Base-by-base conservation (phyloP, 129 eudicot genomes). In the Artemisia tridentata region DNA sequence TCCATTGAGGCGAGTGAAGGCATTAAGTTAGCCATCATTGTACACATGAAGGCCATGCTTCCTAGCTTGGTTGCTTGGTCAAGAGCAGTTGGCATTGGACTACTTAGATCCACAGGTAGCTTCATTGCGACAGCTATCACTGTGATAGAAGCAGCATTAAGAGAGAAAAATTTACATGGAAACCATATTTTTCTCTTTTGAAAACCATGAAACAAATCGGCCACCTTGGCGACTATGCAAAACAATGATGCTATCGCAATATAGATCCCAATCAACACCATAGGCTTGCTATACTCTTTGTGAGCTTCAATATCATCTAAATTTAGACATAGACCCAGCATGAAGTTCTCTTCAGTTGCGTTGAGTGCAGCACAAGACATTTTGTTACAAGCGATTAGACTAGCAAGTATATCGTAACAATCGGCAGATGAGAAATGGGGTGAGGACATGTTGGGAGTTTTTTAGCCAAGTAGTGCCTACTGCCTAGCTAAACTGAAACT, bases 211-310 rank as follows among this genome's bases (percentile, higher is more conserved):
- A 68, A 48, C 19, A 68, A 16, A 59, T 76, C 75, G 0, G 53
- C 68, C 7, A 20, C 75, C 80, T 68, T 76, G 14, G 52, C 63
- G 5, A 76, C 11, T 21, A 72, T 50, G 66, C 80, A 76, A n/a
- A 59, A 41, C 4, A 57, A 20, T 6, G 80, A 58, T 67, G 80
- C 80, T 58, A 60, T 57, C 1, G 80, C 68, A 1, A 76, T 59
- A 18, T 76, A 76, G 14, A 76, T 25, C 62, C 80, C 80, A 27
- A 76, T 76, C 69, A 53, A 76, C 29, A 66, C 50, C 80, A 68
- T 31, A 25, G 80, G 80, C 20, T 67, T 27, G 67, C 43, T 56
- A 54, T 65, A 67, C 45, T 5, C 27, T 3, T 11, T 58, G 15
- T 50, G 55, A 50, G 16, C 18, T 21, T 13, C 38, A 5, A 2